Evolutionary conservation across 169 alveolate species (phyloP).

Genomic region (Plasmodium coatneyi): DNA sequence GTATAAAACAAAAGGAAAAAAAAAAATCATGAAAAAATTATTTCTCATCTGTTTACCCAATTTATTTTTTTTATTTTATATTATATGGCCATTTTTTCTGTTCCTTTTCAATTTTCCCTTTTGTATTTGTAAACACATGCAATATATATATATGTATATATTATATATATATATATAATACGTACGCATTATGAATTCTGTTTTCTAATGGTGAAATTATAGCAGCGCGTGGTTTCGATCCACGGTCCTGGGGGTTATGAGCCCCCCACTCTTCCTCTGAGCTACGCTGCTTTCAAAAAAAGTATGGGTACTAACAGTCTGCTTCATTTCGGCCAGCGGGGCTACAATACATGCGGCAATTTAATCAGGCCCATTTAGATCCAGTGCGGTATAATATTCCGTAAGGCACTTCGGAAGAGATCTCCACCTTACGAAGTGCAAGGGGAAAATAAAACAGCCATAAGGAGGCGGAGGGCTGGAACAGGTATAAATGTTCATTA

Average conservation of each 20-base stretch:
- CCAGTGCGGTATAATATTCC: background rate
- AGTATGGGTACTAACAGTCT: background rate
- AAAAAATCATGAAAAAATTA: background rate
- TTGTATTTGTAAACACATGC: background rate
- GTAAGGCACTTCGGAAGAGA: background rate
- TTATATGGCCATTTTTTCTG: background rate
- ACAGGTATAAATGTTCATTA: background rate
- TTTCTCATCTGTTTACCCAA: no score
- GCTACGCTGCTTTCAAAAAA: constrained; percentile 91
- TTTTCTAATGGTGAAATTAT: background rate
- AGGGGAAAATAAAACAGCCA: background rate
- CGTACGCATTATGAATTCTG: no score
- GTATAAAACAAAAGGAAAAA: background rate
- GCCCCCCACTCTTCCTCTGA: constrained; percentile 97
- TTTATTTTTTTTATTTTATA: no score
- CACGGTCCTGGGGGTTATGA: constrained; percentile 96
- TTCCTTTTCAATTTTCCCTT: background rate
- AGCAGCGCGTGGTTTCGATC: constrained; percentile 96
- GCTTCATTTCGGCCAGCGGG: background rate
- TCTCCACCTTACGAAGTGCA: background rate
- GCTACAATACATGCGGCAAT: background rate
- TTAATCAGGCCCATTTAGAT: background rate
- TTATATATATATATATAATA: no score
- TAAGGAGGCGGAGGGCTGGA: background rate
- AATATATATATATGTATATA: no score